These are phyloP conservation scores for Suillus plorans DNA, from an alignment of 768 basidiomycete genomes.

Conservation along the genomic window DNA sequence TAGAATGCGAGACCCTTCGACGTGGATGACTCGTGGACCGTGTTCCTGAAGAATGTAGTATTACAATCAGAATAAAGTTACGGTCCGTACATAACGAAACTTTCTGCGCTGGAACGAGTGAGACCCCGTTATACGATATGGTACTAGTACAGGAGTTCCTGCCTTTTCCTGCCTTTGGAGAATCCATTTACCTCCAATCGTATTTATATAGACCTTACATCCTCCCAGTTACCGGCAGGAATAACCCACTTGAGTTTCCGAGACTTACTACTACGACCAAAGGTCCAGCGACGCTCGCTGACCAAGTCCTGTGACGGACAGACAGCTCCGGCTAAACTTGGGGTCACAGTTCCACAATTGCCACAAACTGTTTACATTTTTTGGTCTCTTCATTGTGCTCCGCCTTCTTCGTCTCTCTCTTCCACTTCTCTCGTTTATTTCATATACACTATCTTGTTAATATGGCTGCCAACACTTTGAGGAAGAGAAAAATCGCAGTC, in stretches of 20 bases:
- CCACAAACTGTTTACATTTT: slow-evolving; percentile 21
- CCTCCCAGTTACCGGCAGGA: too few species aligned
- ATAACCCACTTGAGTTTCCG: neutral
- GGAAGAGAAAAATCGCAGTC: slow-evolving; percentile 87
- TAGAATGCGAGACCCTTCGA: slow-evolving; percentile 17
- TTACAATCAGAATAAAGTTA: slow-evolving; percentile 13
- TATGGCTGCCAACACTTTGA: slow-evolving; percentile 45
- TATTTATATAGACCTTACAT: slow-evolving; percentile 10
- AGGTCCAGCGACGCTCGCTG: slow-evolving; percentile 10
- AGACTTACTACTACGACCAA: neutral
- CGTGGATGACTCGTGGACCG: neutral
- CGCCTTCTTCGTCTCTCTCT: slow-evolving; percentile 13
- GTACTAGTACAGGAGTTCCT: slow-evolving; percentile 6
- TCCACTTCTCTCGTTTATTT: slow-evolving; percentile 11
- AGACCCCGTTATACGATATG: slow-evolving; percentile 29
- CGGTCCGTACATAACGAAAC: slow-evolving; percentile 12
- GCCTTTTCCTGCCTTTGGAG: neutral
- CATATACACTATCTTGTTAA: slow-evolving; percentile 8
- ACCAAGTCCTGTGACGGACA: slow-evolving; percentile 19
- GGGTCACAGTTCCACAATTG: slow-evolving; percentile 16
- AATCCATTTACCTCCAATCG: slow-evolving; percentile 6
- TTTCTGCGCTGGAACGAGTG: slow-evolving; percentile 19
- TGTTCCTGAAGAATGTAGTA: slow-evolving; percentile 21
- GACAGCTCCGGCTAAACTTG: slow-evolving; percentile 29
- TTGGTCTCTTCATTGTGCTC: slow-evolving; percentile 19